These are phyloP conservation scores for Mallotus nudiflorus DNA, from an alignment of 345 rosid genomes.

Conservation along the genomic window DNA sequence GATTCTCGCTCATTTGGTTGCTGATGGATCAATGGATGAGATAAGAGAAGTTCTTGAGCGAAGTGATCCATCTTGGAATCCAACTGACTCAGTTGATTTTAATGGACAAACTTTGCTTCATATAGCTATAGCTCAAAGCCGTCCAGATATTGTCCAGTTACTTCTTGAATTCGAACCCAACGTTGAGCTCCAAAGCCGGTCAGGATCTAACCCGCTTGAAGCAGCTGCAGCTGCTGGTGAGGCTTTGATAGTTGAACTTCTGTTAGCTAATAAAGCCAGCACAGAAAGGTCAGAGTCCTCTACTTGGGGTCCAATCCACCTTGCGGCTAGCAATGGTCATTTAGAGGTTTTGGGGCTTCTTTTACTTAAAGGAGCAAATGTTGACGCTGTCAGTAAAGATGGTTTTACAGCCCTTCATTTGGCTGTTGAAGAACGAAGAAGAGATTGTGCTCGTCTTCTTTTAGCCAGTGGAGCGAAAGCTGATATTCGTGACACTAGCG, in stretches of 20 bases:
- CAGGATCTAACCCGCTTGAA: conserved; percentile 50
- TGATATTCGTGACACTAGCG: conserved; percentile 24
- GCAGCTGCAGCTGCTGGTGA: conserved; percentile 54
- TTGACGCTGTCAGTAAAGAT: conserved; percentile 43
- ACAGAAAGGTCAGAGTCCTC: conserved; percentile 46
- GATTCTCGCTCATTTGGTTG: conserved; percentile 47
- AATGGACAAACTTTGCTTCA: conserved; percentile 56
- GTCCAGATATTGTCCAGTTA: conserved; percentile 55
- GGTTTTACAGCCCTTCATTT: conserved; percentile 55
- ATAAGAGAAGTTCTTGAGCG: conserved; percentile 57
- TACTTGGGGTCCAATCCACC: conserved; percentile 51
- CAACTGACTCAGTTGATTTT: conserved; percentile 41
- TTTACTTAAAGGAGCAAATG: conserved; percentile 48
- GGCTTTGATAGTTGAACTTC: conserved; percentile 53
- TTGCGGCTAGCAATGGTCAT: conserved; percentile 47
- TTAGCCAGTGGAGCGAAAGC: conserved; percentile 47
- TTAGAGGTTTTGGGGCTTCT: conserved; percentile 51
- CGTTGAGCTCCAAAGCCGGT: conserved; percentile 39
- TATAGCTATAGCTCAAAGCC: conserved; percentile 45
- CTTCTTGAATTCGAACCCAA: conserved; percentile 54
- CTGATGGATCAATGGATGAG: conserved; percentile 53
- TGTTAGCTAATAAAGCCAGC: conserved; percentile 50
- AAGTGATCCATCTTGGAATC: conserved; percentile 50
- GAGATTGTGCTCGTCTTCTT: conserved; percentile 48
- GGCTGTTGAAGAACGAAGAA: conserved; percentile 44